Evolutionary conservation across 331 rosid species (phyloP), one percentile per base, ranked within the genome.

Genomic region (Acacia pycnantha): DNA sequence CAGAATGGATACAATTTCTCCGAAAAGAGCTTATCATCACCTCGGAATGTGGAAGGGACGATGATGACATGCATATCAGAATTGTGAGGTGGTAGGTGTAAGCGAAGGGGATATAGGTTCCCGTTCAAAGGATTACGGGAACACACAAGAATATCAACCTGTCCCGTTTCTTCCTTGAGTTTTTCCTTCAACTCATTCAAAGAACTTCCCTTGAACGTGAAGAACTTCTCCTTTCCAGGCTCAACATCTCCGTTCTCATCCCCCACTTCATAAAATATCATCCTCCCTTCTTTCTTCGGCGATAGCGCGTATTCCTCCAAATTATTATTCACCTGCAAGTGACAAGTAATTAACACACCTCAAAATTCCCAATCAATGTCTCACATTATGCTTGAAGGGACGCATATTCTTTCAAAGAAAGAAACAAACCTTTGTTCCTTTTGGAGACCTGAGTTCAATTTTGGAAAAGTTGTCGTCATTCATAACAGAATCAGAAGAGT

Each of bases 21-120:
- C n/a, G 19, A 18, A 5, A 50, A 15, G 41, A 37, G 41, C 41
- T 37, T 37, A 37, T 37, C 41, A 15, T 50, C 26, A 88, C 90
- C 85, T 81, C 65, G 8, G 56, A 86, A 76, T 1, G 85, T 76
- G 14, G 90, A 84, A 54, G 91, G 94, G 85, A 95, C 91, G 11
- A 95, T 82, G 24, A 95, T 88, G 8, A 95, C 86, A 40, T 93
- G 96, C 92, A 93, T 84, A 19, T 89, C 91, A 24, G 74, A 7
- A 16, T 91, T 88, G 85, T 92, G 90, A 8, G 99, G 99, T 53
- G 98, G 99, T 50, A 95, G 88, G 37, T 93, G 99, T 22, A 93
- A 85, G 74, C 84, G 92, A 53, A 93, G 92, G 1, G 98, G 98
- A 77, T 85, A 90, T 3, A 95, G 97, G 80, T 90, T 85, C 9